phyloP scores from a whole-genome alignment of 1,139 yeast genomes.

The Debaryomycetaceae sp. region DNA sequence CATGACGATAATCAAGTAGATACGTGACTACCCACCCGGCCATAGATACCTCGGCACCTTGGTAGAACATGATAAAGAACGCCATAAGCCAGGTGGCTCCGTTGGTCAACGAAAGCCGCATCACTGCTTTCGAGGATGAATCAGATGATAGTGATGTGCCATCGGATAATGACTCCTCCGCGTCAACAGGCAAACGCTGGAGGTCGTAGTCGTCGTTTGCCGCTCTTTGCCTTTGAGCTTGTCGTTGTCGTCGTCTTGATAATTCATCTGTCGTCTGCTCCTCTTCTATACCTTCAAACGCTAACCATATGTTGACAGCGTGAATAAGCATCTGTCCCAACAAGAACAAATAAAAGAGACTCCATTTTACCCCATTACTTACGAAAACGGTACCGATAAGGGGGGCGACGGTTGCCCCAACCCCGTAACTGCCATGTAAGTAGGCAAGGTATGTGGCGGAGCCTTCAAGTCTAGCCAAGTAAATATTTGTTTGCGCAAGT shows the following conservation, averaged over 20 bases:
- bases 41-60: conserved; percentile 55
- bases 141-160: neutral
- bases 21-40: conserved; percentile 63
- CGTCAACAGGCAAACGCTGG: neutral
- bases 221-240: neutral
- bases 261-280: neutral
- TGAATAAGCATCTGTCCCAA: conserved; percentile 33
- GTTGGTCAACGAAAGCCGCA: conserved; percentile 24
- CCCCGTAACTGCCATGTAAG: conserved; percentile 58
- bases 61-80: conserved; percentile 46
- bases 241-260: no score
- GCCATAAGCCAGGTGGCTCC: conserved; percentile 45
- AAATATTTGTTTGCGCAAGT: conserved; percentile 55
- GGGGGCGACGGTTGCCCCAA: conserved; percentile 62
- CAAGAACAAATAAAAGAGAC: conserved; percentile 47
- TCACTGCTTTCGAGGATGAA: neutral
- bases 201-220: neutral
- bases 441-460: conserved; percentile 48
- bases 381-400: conserved; percentile 53
- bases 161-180: neutral
- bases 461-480: conserved; percentile 45
- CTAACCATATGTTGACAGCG: conserved; percentile 21
- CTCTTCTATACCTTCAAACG: conserved; percentile 28
- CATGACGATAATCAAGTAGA: conserved; percentile 45
- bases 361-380: conserved; percentile 47